Conservation (phyloP, 257 asterid species). For the Scutellaria barbata region DNA sequence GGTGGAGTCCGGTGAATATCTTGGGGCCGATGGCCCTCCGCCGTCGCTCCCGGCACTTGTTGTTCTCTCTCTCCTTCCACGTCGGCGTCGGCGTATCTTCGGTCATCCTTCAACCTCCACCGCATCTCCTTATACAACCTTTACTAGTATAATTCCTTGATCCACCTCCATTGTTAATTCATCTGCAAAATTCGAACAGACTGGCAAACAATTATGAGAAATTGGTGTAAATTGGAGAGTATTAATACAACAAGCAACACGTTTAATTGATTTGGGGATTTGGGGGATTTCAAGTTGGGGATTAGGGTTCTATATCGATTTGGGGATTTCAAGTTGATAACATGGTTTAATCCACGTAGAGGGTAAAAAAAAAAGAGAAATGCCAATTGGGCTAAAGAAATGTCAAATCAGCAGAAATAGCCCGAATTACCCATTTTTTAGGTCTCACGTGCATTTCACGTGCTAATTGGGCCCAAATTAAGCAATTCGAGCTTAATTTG, state of each 20-base stretch:
- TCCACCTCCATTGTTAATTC: background rate
- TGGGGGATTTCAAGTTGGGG: too few species aligned
- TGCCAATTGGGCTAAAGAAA: too few species aligned
- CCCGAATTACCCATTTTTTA: too few species aligned
- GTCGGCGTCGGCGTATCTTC: slow-evolving; percentile 66
- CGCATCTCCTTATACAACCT: background rate
- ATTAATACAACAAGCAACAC: background rate
- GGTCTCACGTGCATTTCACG: too few species aligned
- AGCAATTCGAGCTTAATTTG: too few species aligned
- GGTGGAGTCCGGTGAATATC: slow-evolving; percentile 68
- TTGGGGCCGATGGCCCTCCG: slow-evolving; percentile 74
- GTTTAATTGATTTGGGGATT: too few species aligned
- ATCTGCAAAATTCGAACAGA: background rate
- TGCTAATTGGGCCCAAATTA: too few species aligned
- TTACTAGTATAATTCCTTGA: background rate
- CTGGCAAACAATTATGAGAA: background rate
- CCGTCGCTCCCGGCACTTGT: slow-evolving; percentile 72
- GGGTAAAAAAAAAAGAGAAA: too few species aligned
- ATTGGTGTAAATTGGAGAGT: background rate
- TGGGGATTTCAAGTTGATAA: too few species aligned
- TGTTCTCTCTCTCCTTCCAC: slow-evolving; percentile 85
- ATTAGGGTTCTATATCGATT: too few species aligned
- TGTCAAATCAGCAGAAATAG: too few species aligned
- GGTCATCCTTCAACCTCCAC: slow-evolving; percentile 21
- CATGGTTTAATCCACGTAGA: too few species aligned